Conservation (phyloP, 768 basidiomycete genomes). For the Trichaptum fuscoviolaceum region DNA sequence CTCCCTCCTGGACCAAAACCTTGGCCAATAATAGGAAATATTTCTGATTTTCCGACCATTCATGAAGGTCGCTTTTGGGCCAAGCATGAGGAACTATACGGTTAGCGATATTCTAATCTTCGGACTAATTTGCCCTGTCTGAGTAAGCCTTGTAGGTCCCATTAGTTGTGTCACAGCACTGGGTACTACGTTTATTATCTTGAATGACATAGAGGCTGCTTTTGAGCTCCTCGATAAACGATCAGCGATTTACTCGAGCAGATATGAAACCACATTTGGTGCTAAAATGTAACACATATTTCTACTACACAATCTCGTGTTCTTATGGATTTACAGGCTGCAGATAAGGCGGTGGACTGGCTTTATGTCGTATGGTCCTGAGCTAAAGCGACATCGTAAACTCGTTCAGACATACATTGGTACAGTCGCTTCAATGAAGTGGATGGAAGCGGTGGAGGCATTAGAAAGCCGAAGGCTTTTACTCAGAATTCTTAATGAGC, state of each 20-base stretch:
- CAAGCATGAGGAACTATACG: slow-evolving; percentile 18
- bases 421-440: neutral
- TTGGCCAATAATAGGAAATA: slow-evolving; percentile 12
- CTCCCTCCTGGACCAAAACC: slow-evolving; percentile 13
- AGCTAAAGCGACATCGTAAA: neutral
- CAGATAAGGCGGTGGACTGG: no score
- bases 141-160: slow-evolving; percentile 25
- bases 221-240: neutral
- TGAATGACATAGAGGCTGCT: neutral
- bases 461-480: neutral
- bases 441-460: neutral
- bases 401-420: neutral
- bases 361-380: neutral
- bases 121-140: neutral
- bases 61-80: slow-evolving; percentile 18
- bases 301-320: neutral
- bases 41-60: slow-evolving; percentile 9
- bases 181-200: slow-evolving; percentile 29
- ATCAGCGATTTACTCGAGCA: neutral
- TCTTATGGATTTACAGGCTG: no score
- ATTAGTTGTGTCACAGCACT: slow-evolving; percentile 43
- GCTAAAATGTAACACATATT: neutral
- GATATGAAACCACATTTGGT: neutral
- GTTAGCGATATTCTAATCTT: slow-evolving; percentile 6
- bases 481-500: neutral